Evolutionary conservation across 2,329 filamentous ascomycete species (phyloP).

Genomic region (Lecanicillium sp.): DNA sequence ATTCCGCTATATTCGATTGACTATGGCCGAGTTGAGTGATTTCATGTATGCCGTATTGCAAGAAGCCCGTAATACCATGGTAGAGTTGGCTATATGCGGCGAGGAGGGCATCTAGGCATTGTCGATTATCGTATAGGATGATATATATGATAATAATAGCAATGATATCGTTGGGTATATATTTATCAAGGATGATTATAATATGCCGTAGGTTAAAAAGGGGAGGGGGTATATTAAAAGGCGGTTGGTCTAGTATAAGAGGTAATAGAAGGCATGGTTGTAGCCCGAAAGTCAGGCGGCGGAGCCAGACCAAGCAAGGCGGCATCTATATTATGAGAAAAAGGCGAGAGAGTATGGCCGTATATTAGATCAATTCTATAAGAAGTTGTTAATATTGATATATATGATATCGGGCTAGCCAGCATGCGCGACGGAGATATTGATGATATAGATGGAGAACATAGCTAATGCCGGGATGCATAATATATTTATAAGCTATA

Average conservation of each 20-base stretch:
- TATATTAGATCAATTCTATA: background rate
- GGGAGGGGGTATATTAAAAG: background rate
- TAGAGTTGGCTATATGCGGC: background rate
- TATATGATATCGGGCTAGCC: background rate
- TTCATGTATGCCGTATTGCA: background rate
- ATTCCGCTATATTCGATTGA: background rate
- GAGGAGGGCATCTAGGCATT: background rate
- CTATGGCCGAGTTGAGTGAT: background rate
- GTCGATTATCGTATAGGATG: background rate
- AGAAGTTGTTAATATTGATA: background rate
- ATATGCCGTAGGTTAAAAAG: background rate
- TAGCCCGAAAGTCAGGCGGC: no score
- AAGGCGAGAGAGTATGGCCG: background rate
- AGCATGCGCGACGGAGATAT: background rate
- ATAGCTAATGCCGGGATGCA: background rate
- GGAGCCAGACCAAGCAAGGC: no score
- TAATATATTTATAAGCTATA: slow-evolving; percentile 1
- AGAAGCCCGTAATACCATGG: background rate
- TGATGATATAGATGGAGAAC: background rate
- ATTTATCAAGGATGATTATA: background rate
- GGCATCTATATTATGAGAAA: background rate
- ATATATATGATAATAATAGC: background rate
- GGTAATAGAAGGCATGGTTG: background rate
- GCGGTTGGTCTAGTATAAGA: background rate
- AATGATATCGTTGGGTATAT: background rate